A percentile compares a stretch with the other conserved stretches of the same genome.
phyloP scores from a whole-genome alignment of 73 alveolate species.

The Tetrahymena borealis region DNA sequence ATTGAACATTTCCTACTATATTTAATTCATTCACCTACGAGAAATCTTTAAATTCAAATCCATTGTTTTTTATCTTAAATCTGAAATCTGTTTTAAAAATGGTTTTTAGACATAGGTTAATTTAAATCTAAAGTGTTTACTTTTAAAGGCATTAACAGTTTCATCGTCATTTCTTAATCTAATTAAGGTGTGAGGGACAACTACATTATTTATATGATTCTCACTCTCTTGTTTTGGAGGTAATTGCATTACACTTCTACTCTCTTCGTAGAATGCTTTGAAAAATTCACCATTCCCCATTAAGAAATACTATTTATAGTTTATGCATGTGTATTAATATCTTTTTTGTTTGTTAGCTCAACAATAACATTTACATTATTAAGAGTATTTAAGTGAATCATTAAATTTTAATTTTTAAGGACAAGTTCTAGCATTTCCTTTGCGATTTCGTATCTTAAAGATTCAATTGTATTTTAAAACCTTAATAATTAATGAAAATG shows the following conservation, averaged over 20 bases:
- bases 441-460: background rate
- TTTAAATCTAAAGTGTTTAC: background rate
- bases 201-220: background rate
- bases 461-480: background rate
- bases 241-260: background rate
- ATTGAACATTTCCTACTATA: background rate
- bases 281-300: background rate
- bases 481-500: background rate
- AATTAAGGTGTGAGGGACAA: background rate
- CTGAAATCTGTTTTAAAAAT: background rate
- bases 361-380: background rate
- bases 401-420: background rate
- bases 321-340: background rate
- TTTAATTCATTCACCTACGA: background rate
- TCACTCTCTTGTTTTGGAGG: background rate
- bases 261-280: background rate
- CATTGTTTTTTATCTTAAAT: background rate
- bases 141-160: background rate
- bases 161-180: background rate
- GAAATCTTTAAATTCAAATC: background rate
- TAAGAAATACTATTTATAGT: background rate
- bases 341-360: background rate
- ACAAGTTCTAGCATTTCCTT: background rate
- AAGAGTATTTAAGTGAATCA: background rate
- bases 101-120: too few relatives aligned